These are phyloP conservation scores for Trichoderma sp. DNA, from an alignment of 2,329 filamentous ascomycete species.

Conservation along the genomic window DNA sequence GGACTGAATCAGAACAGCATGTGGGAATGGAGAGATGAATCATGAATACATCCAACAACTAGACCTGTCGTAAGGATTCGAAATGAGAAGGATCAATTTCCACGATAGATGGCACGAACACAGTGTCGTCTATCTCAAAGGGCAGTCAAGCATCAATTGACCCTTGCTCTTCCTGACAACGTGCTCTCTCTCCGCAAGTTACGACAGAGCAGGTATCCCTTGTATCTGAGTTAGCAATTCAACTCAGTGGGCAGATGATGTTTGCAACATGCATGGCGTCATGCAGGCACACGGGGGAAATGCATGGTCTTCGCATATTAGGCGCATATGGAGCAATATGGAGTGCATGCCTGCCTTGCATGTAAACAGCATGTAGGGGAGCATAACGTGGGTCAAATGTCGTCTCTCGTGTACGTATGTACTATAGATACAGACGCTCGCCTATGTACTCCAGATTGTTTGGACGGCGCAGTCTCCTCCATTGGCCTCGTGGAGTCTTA, in stretches of 20 bases:
- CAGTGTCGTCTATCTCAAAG: not conserved
- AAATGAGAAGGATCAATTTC: not conserved
- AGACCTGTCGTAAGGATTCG: not conserved
- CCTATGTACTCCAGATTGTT: constrained; percentile 6
- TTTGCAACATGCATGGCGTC: constrained; percentile 17
- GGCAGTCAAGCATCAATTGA: not conserved
- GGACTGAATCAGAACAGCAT: not conserved
- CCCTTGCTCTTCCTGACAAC: not conserved
- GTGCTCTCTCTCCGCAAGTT: constrained; percentile 10
- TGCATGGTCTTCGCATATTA: constrained; percentile 4
- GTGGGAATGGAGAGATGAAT: not conserved
- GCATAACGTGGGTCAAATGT: not conserved
- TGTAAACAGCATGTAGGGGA: not conserved
- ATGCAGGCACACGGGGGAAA: constrained; percentile 27
- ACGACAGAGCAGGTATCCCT: not conserved
- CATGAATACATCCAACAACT: not conserved
- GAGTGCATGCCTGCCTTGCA: not conserved
- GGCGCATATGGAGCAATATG: not conserved
- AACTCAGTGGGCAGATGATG: constrained; percentile 2
- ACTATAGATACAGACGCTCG: not conserved
- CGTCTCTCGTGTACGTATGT: not conserved
- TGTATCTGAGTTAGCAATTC: not conserved
- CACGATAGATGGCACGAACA: not conserved
- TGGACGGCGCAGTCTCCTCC: not conserved
- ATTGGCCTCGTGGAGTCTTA: not conserved